Conservation (phyloP, 441 rosid genomes). For the Eutrema salsugineum region DNA sequence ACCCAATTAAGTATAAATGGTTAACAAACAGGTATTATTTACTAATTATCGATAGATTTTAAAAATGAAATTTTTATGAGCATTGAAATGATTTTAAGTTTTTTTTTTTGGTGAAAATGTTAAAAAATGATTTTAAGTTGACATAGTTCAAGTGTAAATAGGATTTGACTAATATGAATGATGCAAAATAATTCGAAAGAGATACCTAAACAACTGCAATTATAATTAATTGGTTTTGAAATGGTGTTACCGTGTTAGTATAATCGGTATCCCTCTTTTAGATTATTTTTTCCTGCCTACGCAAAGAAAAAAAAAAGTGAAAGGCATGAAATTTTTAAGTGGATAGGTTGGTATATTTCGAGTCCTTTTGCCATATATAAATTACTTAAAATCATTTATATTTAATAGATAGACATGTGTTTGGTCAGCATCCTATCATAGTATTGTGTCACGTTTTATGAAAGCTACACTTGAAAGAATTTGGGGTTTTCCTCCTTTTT, state of each 20-base stretch:
- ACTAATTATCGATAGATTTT: neutral
- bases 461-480: conserved; percentile 25
- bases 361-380: neutral
- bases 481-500: neutral
- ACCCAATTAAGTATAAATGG: neutral
- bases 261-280: neutral
- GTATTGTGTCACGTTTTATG: conserved; percentile 26
- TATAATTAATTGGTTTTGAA: neutral
- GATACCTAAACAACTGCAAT: neutral
- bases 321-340: neutral
- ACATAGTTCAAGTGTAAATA: neutral
- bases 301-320: neutral
- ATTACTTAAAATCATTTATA: neutral
- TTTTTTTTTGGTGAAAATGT: too few species aligned
- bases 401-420: conserved; percentile 11
- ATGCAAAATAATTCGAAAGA: neutral
- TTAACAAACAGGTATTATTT: neutral
- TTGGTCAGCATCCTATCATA: conserved; percentile 20
- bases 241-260: neutral
- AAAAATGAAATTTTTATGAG: neutral
- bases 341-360: neutral
- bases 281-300: neutral
- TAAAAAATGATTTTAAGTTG: neutral
- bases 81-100: neutral
- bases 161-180: neutral